Evolutionary conservation across 192 early-diverging fungal species (phyloP), one percentile per base, ranked within the genome.

Genomic region (Chytriomyces confervae): DNA sequence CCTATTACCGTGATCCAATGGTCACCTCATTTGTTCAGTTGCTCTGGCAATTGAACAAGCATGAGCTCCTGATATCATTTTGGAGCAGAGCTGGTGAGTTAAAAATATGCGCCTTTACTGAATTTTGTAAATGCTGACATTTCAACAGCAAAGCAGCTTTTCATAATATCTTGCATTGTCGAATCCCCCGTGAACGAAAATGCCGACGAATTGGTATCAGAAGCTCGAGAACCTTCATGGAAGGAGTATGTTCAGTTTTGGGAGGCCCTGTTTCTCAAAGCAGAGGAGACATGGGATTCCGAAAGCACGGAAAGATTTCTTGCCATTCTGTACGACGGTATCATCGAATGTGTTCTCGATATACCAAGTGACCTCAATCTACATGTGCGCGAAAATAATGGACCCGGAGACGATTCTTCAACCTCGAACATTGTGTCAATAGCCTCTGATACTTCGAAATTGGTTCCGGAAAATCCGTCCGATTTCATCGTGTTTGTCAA

Each of bases 401-500:
- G 11, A 63, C n/a, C 29, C n/a, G 0, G 57, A 44, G 36, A 49
- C 13, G 78, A 84, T 24, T 60, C 62, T 23, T 62, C 20, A 18
- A 49, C 62, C 47, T 24, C 79, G 16, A 63, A 23, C 23, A 79
- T 3, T 0, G 60, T 66, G 9, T 50, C 87, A 9, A 67, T 77
- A 3, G 80, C 87, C 8, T 82, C 83, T n/a, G 90, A 91, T 70
- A 13, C 87, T 6, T 63, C 80, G 53, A 85, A 81, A 29, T 66
- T 94, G 53, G 60, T 80, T 24, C 86, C 92, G 2, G 80, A 84
- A 27, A 88, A 87, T 70, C 80, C 82, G 0, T 87, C 91, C 24
- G 93, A 95, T 78, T 89, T 93, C 66, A 65, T 84, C 7, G 79
- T 94, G 10, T 90, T 94, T 27, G 85, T 88, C 65, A 93, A 92